Evolutionary conservation across 306 rosid species (phyloP).

Genomic region (Vicia sativa): DNA sequence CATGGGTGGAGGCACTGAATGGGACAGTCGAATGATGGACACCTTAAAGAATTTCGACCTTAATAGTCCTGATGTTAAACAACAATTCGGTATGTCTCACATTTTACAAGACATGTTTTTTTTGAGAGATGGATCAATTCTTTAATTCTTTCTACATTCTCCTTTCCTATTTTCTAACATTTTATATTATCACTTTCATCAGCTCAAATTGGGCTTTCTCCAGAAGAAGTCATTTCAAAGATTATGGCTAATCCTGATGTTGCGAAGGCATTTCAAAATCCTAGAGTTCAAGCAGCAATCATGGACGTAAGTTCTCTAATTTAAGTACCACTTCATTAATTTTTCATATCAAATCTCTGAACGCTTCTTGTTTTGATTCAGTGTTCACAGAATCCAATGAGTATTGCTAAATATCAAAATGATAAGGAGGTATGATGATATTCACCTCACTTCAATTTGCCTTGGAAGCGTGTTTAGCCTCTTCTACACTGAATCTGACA

Average conservation of each 20-base stretch:
- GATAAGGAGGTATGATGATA: constrained; percentile 84
- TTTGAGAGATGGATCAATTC: constrained; percentile 30
- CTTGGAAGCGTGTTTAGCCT: constrained; percentile 12
- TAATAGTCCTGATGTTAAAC: constrained; percentile 92
- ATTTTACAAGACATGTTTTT: constrained; percentile 4
- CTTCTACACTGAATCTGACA: background rate
- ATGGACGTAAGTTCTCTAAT: constrained; percentile 80
- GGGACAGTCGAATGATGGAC: constrained; percentile 89
- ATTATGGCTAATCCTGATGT: constrained; percentile 97
- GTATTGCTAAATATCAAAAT: constrained; percentile 90
- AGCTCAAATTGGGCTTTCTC: constrained; percentile 98
- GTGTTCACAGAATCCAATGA: constrained; percentile 94
- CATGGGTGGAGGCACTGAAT: constrained; percentile 81
- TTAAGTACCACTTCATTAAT: constrained; percentile 9
- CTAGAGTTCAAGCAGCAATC: constrained; percentile 96
- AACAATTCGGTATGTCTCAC: constrained; percentile 74
- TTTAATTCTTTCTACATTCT: constrained; percentile 5
- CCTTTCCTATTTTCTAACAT: constrained; percentile 26
- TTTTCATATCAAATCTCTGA: constrained; percentile 32
- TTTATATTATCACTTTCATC: constrained; percentile 43
- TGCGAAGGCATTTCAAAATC: constrained; percentile 97
- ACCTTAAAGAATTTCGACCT: constrained; percentile 94
- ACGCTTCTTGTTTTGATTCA: constrained; percentile 51
- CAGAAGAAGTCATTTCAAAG: constrained; percentile 92
- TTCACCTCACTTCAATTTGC: constrained; percentile 26